Evolutionary conservation across 2,329 filamentous ascomycete species (phyloP).

Genomic region (Cladosporium sp.): DNA sequence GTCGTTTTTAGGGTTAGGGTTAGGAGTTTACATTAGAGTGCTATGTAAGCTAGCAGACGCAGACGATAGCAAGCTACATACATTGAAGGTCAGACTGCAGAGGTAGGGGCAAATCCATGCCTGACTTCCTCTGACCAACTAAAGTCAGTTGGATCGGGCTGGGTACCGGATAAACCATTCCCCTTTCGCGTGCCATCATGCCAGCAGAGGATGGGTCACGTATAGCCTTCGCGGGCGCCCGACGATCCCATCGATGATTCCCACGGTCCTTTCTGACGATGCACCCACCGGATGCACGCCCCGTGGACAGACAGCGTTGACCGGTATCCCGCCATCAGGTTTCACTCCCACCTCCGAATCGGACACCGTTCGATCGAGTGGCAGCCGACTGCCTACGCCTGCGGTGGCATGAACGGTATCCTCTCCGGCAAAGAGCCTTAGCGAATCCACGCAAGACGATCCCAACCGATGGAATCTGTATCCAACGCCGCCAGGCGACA

Average conservation of each 20-base stretch:
- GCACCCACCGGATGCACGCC: background rate
- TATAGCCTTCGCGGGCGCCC: background rate
- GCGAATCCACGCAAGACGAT: background rate
- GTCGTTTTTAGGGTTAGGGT: background rate
- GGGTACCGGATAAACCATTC: conserved; percentile 1
- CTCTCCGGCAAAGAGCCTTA: background rate
- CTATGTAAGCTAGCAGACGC: background rate
- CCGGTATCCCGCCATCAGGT: background rate
- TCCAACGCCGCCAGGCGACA: background rate
- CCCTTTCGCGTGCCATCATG: background rate
- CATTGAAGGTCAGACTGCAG: conserved; percentile 4
- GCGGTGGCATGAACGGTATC: background rate
- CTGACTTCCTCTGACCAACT: background rate
- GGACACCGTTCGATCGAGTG: background rate
- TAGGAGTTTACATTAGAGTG: background rate
- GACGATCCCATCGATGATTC: background rate
- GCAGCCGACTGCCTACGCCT: background rate
- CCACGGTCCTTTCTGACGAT: conserved; percentile 1
- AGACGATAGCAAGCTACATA: background rate
- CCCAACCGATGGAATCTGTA: background rate
- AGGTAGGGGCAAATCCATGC: background rate
- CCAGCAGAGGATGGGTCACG: background rate
- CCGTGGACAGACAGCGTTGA: background rate
- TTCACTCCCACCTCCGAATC: background rate
- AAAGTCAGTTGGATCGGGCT: conserved; percentile 1